Evolutionary conservation across 345 rosid species (phyloP).

Genomic region (Syzygium jambos): DNA sequence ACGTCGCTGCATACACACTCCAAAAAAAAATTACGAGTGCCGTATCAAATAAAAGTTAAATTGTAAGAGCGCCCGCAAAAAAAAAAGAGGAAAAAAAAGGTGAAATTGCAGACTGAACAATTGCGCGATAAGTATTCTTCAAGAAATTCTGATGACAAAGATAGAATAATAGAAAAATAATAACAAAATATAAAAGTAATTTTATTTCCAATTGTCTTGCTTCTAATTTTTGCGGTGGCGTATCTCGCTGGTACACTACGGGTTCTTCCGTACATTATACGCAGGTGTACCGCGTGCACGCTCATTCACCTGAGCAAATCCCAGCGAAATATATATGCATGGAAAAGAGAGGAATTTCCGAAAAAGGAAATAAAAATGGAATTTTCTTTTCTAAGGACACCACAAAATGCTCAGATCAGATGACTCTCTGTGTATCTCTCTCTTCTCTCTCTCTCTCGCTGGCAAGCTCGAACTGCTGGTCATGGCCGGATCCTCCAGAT

Average conservation of each 20-base stretch:
- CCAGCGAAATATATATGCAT: background rate
- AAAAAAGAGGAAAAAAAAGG: no score
- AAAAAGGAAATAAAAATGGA: background rate
- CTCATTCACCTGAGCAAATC: background rate
- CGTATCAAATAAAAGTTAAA: background rate
- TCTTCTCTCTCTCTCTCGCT: background rate
- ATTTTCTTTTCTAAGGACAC: background rate
- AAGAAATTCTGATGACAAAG: background rate
- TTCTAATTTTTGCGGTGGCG: background rate
- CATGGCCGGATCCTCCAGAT: background rate
- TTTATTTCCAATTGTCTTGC: background rate
- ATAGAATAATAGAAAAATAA: background rate
- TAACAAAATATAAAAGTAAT: background rate
- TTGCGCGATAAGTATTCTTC: background rate
- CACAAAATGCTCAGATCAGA: background rate
- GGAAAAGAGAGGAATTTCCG: background rate
- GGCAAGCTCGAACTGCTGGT: background rate
- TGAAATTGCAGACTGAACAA: background rate
- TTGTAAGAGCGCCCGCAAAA: background rate
- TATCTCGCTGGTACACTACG: background rate
- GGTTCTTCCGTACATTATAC: background rate
- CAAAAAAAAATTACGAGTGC: background rate
- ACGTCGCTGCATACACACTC: background rate
- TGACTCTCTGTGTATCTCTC: background rate
- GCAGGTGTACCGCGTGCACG: background rate